A percentile compares a stretch with the other conserved stretches of the same genome.
These are phyloP conservation scores for Gyromitra esculenta DNA, from an alignment of 2,329 filamentous ascomycete species.

Conservation along the genomic window DNA sequence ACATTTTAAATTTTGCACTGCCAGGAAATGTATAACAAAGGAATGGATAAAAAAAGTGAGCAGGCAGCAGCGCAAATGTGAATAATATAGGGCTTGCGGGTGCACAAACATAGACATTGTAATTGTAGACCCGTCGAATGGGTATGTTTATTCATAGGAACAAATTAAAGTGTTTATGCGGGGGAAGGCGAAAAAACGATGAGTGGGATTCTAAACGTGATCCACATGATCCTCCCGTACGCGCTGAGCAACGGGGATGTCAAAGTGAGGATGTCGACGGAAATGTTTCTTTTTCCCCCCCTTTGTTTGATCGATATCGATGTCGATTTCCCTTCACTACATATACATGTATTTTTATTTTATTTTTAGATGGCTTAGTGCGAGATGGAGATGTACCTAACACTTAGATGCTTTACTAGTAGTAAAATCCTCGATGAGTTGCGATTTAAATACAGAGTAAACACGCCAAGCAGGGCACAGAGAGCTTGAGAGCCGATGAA, in stretches of 20 bases:
- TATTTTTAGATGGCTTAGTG: constrained; percentile 40
- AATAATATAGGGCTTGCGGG: constrained; percentile 5
- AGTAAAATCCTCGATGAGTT: constrained; percentile 44
- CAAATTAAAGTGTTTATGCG: constrained; percentile 29
- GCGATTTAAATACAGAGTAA: constrained; percentile 47
- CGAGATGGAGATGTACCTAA: constrained; percentile 30
- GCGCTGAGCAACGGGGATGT: constrained; percentile 22
- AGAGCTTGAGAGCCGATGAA: constrained; percentile 42
- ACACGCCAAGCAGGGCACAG: constrained; percentile 37
- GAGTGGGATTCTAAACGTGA: constrained; percentile 38
- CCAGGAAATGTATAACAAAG: background rate
- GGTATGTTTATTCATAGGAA: constrained; percentile 43
- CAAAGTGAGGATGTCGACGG: constrained; percentile 23
- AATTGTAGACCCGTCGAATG: constrained; percentile 6
- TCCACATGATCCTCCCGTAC: constrained; percentile 33
- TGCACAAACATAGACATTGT: constrained; percentile 30
- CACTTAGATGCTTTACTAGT: constrained; percentile 38
- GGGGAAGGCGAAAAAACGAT: background rate
- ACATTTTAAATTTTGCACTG: background rate
- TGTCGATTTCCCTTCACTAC: constrained; percentile 6
- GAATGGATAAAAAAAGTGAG: constrained; percentile 8
- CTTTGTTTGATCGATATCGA: constrained; percentile 41
- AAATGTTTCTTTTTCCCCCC: constrained; percentile 41
- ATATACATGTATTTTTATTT: background rate
- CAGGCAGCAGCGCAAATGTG: constrained; percentile 21